phyloP scores from a whole-genome alignment of 2,329 filamentous ascomycete species.

The Nannizziopsis barbatae region DNA sequence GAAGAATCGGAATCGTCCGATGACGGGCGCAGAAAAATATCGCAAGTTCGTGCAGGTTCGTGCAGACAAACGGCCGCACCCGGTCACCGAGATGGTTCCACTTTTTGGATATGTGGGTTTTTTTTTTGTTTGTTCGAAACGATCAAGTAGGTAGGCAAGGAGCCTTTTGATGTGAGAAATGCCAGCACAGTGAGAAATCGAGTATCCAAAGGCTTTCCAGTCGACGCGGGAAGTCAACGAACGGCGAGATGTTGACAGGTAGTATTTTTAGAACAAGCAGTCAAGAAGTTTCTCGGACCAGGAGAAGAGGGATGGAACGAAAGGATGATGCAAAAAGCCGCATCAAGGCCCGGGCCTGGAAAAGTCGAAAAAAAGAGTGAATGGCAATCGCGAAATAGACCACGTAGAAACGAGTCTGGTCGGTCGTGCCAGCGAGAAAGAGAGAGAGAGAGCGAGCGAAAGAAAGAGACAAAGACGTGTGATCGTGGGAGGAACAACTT shows the following conservation, averaged over 20 bases:
- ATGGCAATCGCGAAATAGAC: conserved; percentile 3
- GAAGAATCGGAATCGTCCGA: no score
- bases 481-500: no score
- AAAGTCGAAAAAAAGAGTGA: conserved; percentile 9
- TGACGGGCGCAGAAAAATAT: background rate
- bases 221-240: background rate
- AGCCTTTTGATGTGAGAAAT: background rate
- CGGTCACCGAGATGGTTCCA: background rate
- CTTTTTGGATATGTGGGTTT: background rate
- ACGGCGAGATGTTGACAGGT: background rate
- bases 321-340: conserved; percentile 13
- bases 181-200: background rate
- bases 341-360: conserved; percentile 19
- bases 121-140: background rate
- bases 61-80: no score
- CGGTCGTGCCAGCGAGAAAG: background rate
- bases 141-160: no score
- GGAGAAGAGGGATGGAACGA: conserved; percentile 5
- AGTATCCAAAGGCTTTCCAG: background rate
- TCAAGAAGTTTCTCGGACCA: background rate
- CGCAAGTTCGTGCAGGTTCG: no score
- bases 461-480: background rate
- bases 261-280: background rate
- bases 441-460: background rate
- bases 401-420: background rate